Conservation (phyloP, 2,329 filamentous ascomycete genomes). For the Thielaviopsis cerberus region DNA sequence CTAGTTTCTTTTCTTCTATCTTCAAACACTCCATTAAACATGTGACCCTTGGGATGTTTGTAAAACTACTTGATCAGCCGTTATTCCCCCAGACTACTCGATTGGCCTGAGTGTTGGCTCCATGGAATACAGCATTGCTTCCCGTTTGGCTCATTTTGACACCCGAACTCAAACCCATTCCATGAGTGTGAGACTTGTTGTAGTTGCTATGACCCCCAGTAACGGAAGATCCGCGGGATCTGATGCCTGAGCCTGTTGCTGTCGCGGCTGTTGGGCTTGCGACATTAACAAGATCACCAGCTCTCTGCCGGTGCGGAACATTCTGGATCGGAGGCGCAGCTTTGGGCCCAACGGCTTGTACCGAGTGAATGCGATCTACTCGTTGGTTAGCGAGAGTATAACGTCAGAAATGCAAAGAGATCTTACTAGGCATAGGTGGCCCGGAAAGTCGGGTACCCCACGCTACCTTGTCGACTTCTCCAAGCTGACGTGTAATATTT, state of each 20-base stretch:
- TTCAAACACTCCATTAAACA: not conserved
- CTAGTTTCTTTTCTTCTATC: not conserved
- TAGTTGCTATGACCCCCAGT: not conserved
- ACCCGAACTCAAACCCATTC: conserved; percentile 8
- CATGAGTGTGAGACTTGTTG: not conserved
- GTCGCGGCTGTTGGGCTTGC: not conserved
- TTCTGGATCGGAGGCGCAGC: not conserved
- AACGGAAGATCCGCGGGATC: not conserved
- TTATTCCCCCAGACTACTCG: not conserved
- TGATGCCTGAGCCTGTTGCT: not conserved
- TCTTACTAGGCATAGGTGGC: not conserved
- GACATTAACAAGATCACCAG: not conserved
- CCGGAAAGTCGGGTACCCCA: not conserved
- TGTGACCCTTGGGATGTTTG: not conserved
- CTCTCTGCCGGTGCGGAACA: not conserved
- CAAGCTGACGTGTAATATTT: not conserved
- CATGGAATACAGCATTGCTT: not conserved
- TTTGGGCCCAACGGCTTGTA: not conserved
- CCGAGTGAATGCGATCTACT: not conserved
- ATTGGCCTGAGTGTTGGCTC: not conserved
- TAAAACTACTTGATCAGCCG: not conserved
- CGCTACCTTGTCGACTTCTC: not conserved
- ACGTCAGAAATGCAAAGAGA: not conserved
- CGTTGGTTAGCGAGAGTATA: not conserved
- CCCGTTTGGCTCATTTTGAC: conserved; percentile 7